phyloP scores from a whole-genome alignment of 805 yeast species.

The Wickerhamiella spandovensis region DNA sequence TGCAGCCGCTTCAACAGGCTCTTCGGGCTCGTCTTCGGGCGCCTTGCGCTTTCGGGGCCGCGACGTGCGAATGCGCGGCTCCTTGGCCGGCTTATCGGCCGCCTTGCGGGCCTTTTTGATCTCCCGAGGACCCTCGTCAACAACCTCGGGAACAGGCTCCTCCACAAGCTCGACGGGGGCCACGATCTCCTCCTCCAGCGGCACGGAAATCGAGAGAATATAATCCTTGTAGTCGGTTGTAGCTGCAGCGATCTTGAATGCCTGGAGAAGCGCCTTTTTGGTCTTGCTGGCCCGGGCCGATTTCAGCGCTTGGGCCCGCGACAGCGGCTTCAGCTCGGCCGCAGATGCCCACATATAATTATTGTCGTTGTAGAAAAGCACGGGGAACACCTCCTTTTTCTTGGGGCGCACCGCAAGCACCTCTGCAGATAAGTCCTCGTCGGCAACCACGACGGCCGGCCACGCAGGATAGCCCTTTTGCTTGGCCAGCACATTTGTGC shows the following conservation, averaged over 20 bases:
- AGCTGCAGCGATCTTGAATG: constrained; percentile 16
- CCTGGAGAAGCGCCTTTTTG: constrained; percentile 14
- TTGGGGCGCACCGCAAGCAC: constrained; percentile 41
- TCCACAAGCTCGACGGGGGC: constrained; percentile 4
- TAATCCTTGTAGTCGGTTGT: constrained; percentile 15
- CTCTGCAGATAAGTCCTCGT: constrained; percentile 43
- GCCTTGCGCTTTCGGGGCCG: background rate
- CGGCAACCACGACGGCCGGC: constrained; percentile 70
- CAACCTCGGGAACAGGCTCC: background rate
- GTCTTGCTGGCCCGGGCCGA: constrained; percentile 9
- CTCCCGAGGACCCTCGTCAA: background rate
- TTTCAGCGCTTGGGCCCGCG: constrained; percentile 12
- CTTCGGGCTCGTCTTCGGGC: background rate
- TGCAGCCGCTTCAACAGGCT: constrained; percentile 1
- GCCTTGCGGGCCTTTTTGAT: constrained; percentile 2
- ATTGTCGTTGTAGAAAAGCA: constrained; percentile 55
- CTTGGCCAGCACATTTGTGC: constrained; percentile 52
- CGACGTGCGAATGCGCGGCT: background rate
- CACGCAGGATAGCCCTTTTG: constrained; percentile 76
- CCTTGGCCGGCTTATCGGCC: constrained; percentile 1
- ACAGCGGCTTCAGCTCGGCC: constrained; percentile 11
- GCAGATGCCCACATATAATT: constrained; percentile 52
- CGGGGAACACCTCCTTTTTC: constrained; percentile 29
- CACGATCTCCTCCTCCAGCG: background rate
- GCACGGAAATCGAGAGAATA: constrained; percentile 2